Evolutionary conservation across 345 rosid genomes (phyloP).

Genomic region (Murraya paniculata): DNA sequence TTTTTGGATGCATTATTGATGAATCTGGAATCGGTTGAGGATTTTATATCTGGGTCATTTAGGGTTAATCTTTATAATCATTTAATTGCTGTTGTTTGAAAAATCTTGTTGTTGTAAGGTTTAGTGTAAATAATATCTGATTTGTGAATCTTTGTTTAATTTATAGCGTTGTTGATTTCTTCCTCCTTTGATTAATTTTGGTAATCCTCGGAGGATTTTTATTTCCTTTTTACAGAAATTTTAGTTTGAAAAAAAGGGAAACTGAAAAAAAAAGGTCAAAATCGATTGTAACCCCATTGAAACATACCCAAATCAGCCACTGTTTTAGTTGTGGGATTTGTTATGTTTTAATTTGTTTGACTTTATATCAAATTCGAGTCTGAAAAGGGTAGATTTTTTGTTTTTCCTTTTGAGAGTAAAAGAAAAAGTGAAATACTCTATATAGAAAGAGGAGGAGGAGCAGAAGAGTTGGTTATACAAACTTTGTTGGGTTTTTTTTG

Average conservation of each 20-base stretch:
- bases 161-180: conserved; percentile 14
- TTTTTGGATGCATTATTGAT: conserved; percentile 35
- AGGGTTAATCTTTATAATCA: background rate
- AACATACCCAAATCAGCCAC: conserved; percentile 39
- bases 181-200: conserved; percentile 41
- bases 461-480: conserved; percentile 24
- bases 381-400: conserved; percentile 22
- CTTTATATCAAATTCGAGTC: conserved; percentile 10
- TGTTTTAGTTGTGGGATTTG: conserved; percentile 56
- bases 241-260: background rate
- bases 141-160: conserved; percentile 20
- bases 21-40: conserved; percentile 42
- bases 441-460: conserved; percentile 20
- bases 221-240: conserved; percentile 11
- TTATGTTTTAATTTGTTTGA: conserved; percentile 6
- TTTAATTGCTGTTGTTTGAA: background rate
- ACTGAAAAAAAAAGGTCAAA: conserved; percentile 6
- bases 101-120: conserved; percentile 6
- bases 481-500: conserved; percentile 33
- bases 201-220: conserved; percentile 43
- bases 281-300: conserved; percentile 22
- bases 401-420: background rate
- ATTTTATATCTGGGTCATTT: background rate
- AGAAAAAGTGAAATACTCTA: conserved; percentile 9
- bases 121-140: conserved; percentile 38